Base-by-base conservation (phyloP, 495 filamentous ascomycete species). In the Neurospora africana region DNA sequence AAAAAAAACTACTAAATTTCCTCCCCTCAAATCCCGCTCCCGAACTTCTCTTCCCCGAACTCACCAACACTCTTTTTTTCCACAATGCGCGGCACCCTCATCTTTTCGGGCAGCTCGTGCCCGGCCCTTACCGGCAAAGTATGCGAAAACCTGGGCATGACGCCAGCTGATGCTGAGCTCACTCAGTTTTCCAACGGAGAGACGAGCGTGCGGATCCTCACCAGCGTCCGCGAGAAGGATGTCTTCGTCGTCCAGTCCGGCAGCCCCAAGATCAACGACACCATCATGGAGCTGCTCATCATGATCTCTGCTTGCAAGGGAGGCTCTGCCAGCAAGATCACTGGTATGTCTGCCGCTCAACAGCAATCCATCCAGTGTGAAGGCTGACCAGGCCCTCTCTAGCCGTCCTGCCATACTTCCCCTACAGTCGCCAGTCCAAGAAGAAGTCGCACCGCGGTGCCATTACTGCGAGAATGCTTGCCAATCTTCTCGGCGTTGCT, bases 351-450 rank as follows among this genome's bases (percentile, higher is more conserved):
- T 70, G 53, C 53, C 53, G 53, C 53, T 65, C 37, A 36, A 72
- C 72, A 38, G 41, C 53, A 65, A 65, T 65, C 53, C 53, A 65
- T 65, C 27, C 53, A 65, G 53, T 65, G 53, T 65, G 53, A 65
- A 65, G 27, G 53, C 53, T 81, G 73, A 71, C 75, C 65, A 75
- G 41, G 21, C 65, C 61, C 23, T 65, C n/a, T 74, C 10, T 61
- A 97, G 95, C 95, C 80, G 95, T 99, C 79, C 90, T 99, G 83
- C 95, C 95, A 75, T 99, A 99, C 84, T 99, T 98, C 79, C 96
- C 95, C 27, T 99, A 99, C 82, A 97, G 93, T 74, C 92, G 96
- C 69, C 95, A 99, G 83, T 98, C 94, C 61, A 99, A 99, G 87
- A 98, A 97, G 87, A 99, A 98, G 84, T 93, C 93, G 69, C 95